Evolutionary conservation across 1,139 yeast species (phyloP).

Genomic region (Taiozyma onychis): DNA sequence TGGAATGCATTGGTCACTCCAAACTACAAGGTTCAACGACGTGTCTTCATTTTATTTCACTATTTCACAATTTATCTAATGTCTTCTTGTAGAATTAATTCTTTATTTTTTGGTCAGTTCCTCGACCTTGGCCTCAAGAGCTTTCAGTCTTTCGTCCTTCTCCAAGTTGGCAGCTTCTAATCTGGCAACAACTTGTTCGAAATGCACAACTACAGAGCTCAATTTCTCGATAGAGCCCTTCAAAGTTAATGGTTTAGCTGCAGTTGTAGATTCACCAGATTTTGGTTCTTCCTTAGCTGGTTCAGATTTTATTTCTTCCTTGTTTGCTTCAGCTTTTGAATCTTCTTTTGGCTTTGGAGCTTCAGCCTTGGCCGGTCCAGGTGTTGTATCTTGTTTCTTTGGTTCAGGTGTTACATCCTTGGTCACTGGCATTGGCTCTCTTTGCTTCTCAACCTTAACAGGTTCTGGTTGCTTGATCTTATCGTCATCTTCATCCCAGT

Average conservation of each 20-base stretch:
- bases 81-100: neutral
- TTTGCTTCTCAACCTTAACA: slow-evolving; percentile 8
- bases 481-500: slow-evolving; percentile 26
- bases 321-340: slow-evolving; percentile 13
- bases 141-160: slow-evolving; percentile 53
- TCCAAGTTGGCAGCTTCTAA: slow-evolving; percentile 50
- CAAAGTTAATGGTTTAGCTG: slow-evolving; percentile 39
- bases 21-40: neutral
- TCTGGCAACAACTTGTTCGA: slow-evolving; percentile 49
- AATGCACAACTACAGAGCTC: slow-evolving; percentile 46
- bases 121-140: slow-evolving; percentile 40
- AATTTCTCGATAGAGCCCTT: slow-evolving; percentile 66
- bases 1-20: no score
- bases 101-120: slow-evolving; percentile 21
- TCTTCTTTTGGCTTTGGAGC: slow-evolving; percentile 9
- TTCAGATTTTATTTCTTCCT: slow-evolving; percentile 16
- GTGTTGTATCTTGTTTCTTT: slow-evolving; percentile 6
- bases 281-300: slow-evolving; percentile 9
- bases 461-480: slow-evolving; percentile 6
- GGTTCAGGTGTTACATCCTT: slow-evolving; percentile 19
- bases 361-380: slow-evolving; percentile 17
- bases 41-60: neutral
- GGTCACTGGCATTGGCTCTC: slow-evolving; percentile 13
- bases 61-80: neutral
- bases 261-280: slow-evolving; percentile 13